A percentile compares a stretch with the other conserved stretches of the same genome.
Conservation (phyloP, 352 stramenopile genomes). For the Aphanomyces stellatus region DNA sequence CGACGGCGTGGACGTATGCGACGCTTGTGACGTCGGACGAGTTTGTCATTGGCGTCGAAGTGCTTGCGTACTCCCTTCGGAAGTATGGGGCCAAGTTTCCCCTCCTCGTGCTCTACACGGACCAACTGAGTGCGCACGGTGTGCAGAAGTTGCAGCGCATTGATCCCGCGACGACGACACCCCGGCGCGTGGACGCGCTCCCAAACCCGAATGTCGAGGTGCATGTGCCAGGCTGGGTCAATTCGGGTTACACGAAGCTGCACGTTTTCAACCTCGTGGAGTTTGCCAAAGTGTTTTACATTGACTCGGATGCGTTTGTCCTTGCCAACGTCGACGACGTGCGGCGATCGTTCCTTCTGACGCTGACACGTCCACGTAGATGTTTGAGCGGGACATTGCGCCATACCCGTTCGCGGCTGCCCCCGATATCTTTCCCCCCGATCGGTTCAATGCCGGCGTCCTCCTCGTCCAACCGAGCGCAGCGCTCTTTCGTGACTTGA, state of each 20-base stretch:
- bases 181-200: slow-evolving; percentile 17
- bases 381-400: slow-evolving; percentile 41
- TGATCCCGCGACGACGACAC: slow-evolving; percentile 10
- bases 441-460: slow-evolving; percentile 81
- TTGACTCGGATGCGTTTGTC: slow-evolving; percentile 76
- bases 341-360: slow-evolving; percentile 23
- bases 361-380: slow-evolving; percentile 12
- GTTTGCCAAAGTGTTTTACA: slow-evolving; percentile 79
- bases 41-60: slow-evolving; percentile 34
- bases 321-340: slow-evolving; percentile 60
- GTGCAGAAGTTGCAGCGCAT: slow-evolving; percentile 25
- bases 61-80: slow-evolving; percentile 29
- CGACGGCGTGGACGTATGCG: slow-evolving; percentile 26
- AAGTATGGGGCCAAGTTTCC: slow-evolving; percentile 15
- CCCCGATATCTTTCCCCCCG: slow-evolving; percentile 74
- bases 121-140: slow-evolving; percentile 24
- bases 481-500: slow-evolving; percentile 45
- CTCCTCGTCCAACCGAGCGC: slow-evolving; percentile 47
- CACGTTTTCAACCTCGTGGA: slow-evolving; percentile 49
- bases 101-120: slow-evolving; percentile 30
- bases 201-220: not conserved
- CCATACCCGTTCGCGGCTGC: slow-evolving; percentile 49
- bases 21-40: slow-evolving; percentile 35
- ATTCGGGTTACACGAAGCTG: slow-evolving; percentile 38
- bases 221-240: slow-evolving; percentile 34